Evolutionary conservation across 2,329 filamentous ascomycete species (phyloP), one percentile per base, ranked within the genome.

Genomic region (Calonectria montana): DNA sequence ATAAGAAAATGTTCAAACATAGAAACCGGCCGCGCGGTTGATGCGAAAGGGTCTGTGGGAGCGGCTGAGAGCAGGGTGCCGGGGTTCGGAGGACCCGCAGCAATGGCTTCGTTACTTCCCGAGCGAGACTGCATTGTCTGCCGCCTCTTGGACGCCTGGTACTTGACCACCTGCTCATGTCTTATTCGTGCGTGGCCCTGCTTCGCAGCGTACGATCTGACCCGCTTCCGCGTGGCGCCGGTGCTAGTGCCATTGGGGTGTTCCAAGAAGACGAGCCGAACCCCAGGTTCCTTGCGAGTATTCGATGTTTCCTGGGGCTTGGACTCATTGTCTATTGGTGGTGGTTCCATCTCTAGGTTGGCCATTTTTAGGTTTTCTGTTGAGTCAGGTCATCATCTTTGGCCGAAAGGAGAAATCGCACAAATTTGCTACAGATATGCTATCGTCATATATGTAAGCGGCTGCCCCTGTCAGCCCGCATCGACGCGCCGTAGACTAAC

Each of bases 181-280:
- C 64, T 55, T 35, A 43, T 27, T 45, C 64, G 64, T 16, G 64
- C 64, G 50, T 66, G 64, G 23, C 31, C 31, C n/a, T 45, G 48
- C 39, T 41, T 66, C 5, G 64, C 64, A 6, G 64, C 48, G 27
- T 66, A 66, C 47, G 64, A 66, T 23, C 47, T 39, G 23, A 37
- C 64, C 47, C 35, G 64, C 48, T 57, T 66, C 64, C 47, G 47
- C 18, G 35, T 31, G 35, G 53, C 27, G 37, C 48, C 48, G 18
- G 39, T 55, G 31, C 37, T 27, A 47, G 53, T 57, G 48, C 41
- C 48, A 18, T 55, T 39, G 18, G 47, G 35, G 5, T 57, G 23
- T 12, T 55, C 48, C 35, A 55, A 25, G 25, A 55, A 66, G 47
- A 66, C 10, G 64, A 66, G 45, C 15, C 50, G 16, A 18, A 43